Evolutionary conservation across 352 stramenopile species (phyloP), one percentile per base, ranked within the genome.

Genomic region (Phytophthora boehmeriae): DNA sequence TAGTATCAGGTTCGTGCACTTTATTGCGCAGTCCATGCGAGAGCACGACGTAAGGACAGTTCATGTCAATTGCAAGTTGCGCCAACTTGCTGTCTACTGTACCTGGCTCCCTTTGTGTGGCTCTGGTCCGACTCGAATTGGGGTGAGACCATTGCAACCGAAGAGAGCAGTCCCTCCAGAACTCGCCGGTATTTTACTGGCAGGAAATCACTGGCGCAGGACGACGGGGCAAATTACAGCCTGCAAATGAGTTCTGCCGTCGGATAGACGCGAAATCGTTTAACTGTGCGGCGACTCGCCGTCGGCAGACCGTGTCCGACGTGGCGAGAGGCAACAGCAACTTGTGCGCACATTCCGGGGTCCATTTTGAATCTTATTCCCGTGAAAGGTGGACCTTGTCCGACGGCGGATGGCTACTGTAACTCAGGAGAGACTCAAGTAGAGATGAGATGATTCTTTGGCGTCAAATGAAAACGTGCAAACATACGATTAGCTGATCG

Each of bases 401-500:
- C 64, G 64, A 76, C 69, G 69, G 61, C 59, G 59, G 64, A 20
- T n/a, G n/a, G n/a, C n/a, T n/a, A n/a, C n/a, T n/a, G n/a, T 22
- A 35, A 42, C 35, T 8, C 16, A 47, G 25, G 32, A 17, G 9
- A 19, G 8, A 39, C 23, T 22, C 11, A 14, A 39, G 22, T 13
- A 41, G 6, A 30, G 25, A 30, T 30, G 25, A 30, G 25, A 30
- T 30, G 25, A 30, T 30, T 30, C 6, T 30, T 30, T n/a, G n/a
- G 25, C 25, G 6, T 30, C 25, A 49, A 50, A 19, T 38, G 23
- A n/a, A 41, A 35, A 3, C 42, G 25, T 48, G 17, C 34, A 47
- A 20, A 35, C 41, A 53, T 45, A 36, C 25, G 55, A 60, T n/a
- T 28, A 30, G 25, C 25, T 30, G 25, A 30, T 30, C 6, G 25